Percentiles rank a stretch among this genome's conserved stretches.
phyloP scores from a whole-genome alignment of 768 basidiomycete genomes.

The Pleurotus salmoneostramineus region DNA sequence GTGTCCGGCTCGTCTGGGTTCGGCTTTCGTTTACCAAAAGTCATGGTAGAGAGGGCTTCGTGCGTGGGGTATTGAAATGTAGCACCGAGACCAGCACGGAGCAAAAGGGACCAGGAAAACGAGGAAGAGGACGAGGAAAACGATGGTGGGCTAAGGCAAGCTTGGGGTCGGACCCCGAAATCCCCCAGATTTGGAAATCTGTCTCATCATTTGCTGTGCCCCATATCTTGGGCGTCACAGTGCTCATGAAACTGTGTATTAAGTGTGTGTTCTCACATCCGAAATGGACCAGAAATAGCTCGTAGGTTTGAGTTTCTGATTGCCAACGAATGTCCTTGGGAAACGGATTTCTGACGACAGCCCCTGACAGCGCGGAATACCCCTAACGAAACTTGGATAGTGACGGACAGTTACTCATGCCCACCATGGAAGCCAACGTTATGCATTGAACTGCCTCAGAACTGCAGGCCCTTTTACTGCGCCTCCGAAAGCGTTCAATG shows the following conservation, averaged over 20 bases:
- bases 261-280: background rate
- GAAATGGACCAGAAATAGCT: background rate
- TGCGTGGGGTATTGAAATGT: background rate
- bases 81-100: conserved; percentile 15
- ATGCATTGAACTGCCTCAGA: background rate
- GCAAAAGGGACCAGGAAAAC: conserved; percentile 4
- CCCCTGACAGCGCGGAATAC: too few relatives aligned
- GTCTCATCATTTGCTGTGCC: background rate
- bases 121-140: conserved; percentile 4
- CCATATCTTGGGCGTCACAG: background rate
- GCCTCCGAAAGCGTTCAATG: background rate
- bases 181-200: background rate
- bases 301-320: too few relatives aligned
- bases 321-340: too few relatives aligned
- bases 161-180: background rate
- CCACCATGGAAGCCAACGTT: too few relatives aligned
- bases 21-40: conserved; percentile 37
- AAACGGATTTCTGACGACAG: too few relatives aligned
- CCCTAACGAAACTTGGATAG: too few relatives aligned
- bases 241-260: background rate
- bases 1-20: conserved; percentile 36
- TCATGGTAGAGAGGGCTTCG: conserved; percentile 13
- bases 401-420: too few relatives aligned
- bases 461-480: background rate
- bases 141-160: background rate